Evolutionary conservation across 2,329 filamentous ascomycete species (phyloP), one percentile per base, ranked within the genome.

Genomic region (Sclerotinia minor): DNA sequence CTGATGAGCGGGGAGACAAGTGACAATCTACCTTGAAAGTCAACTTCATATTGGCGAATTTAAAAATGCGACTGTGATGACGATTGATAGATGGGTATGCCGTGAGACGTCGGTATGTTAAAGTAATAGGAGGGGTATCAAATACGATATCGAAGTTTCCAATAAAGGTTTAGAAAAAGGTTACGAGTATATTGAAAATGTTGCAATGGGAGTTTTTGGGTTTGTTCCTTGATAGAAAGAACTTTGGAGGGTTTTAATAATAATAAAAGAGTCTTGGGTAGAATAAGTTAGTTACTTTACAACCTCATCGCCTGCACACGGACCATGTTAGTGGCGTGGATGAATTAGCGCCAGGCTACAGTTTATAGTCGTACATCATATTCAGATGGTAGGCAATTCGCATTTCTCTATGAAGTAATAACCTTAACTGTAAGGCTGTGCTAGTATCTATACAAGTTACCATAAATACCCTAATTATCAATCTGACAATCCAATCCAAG

Each of bases 21-120:
- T 65, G 59, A 68, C 50, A 67, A 72, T 75, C 66, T 79, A 88
- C 87, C 82, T 89, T 90, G 83, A 91, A 90, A 71, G 87, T 89
- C 77, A 89, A 83, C 85, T 89, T 89, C 87, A 89, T 89, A 78
- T 76, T 84, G 83, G 80, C 69, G 71, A 69, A 44, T 54, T 29
- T 52, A 26, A 53, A 64, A 67, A 69, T 69, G 65, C 29, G 57
- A 61, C 19, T 19, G 41, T n/a, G n/a, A 26, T 49, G 44, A 32
- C 17, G 53, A 59, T 5, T 49, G 45, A 21, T 26, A 26, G 26
- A 17, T 1, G n/a, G 15, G 50, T 53, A 19, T 15, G 44, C 24
- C 32, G 58, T 61, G 21, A 50, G 58, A 61, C 21, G 32, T 38
- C 19, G 0, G 38, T 32, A 15, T 35, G 29, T n/a, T 35, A 35